Evolutionary conservation across 2,329 filamentous ascomycete species (phyloP).

Genomic region (Bipolaris cookei): DNA sequence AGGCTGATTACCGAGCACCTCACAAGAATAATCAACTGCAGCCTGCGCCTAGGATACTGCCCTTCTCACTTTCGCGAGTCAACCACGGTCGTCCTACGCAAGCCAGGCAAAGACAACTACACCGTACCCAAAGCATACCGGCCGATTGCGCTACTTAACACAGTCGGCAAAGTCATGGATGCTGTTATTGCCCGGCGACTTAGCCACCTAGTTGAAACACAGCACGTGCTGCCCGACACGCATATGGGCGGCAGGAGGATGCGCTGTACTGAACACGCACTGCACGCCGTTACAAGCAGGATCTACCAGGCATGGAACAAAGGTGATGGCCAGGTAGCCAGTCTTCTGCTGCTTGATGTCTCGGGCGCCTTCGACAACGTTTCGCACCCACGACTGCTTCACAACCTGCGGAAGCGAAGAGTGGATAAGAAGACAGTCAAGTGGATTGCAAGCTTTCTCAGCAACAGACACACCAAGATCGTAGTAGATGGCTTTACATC

Average conservation of each 20-base stretch:
- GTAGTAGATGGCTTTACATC: slow-evolving; percentile 22
- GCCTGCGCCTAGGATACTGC: slow-evolving; percentile 22
- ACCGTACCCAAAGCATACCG: slow-evolving; percentile 32
- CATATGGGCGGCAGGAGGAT: slow-evolving; percentile 33
- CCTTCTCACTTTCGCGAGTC: slow-evolving; percentile 17
- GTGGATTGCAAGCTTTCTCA: slow-evolving; percentile 29
- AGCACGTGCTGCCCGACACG: slow-evolving; percentile 28
- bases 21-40: slow-evolving; percentile 24
- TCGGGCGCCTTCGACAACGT: slow-evolving; percentile 41
- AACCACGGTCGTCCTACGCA: slow-evolving; percentile 33
- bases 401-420: slow-evolving; percentile 26
- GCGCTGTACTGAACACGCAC: slow-evolving; percentile 33
- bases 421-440: slow-evolving; percentile 22
- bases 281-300: slow-evolving; percentile 35
- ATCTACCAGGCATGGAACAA: slow-evolving; percentile 32
- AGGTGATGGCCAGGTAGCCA: slow-evolving; percentile 26
- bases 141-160: slow-evolving; percentile 37
- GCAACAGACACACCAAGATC: slow-evolving; percentile 23
- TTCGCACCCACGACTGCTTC: slow-evolving; percentile 28
- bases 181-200: slow-evolving; percentile 29
- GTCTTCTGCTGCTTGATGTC: slow-evolving; percentile 42
- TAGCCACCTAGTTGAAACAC: slow-evolving; percentile 20
- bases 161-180: slow-evolving; percentile 39
- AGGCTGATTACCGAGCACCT: slow-evolving; percentile 7
- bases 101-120: slow-evolving; percentile 39